A percentile compares a stretch with the other conserved stretches of the same genome.
Conservation (phyloP, 2,329 filamentous ascomycete genomes). For the Colletotrichum sp. region DNA sequence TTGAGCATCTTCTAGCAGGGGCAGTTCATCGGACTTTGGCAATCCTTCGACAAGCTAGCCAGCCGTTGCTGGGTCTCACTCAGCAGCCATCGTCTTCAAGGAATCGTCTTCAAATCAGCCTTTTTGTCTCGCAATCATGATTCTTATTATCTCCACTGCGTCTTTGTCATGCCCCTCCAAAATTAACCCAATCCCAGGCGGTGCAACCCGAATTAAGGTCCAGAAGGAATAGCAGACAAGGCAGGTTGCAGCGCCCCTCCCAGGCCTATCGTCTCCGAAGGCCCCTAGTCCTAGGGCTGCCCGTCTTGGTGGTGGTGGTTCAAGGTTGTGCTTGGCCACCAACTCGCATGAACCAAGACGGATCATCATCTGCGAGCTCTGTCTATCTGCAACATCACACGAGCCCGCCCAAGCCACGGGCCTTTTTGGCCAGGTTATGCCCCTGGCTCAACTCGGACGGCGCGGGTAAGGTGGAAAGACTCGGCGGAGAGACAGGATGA, state of each 20-base stretch:
- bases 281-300: background rate
- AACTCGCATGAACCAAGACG: conserved; percentile 15
- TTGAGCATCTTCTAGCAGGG: background rate
- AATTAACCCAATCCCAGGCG: background rate
- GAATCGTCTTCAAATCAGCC: background rate
- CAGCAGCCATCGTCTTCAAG: background rate
- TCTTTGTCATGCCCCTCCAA: conserved; percentile 11
- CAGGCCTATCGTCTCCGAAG: background rate
- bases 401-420: background rate
- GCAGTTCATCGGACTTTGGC: background rate
- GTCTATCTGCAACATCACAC: conserved; percentile 16
- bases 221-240: background rate
- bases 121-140: background rate
- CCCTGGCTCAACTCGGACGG: background rate
- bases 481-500: background rate
- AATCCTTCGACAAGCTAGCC: background rate
- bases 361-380: conserved; percentile 6
- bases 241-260: background rate
- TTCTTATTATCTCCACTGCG: background rate
- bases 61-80: background rate
- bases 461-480: background rate
- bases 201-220: background rate
- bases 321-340: background rate
- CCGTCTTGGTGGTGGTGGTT: background rate
- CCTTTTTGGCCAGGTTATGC: background rate